phyloP scores from a whole-genome alignment of 352 stramenopile species.

The Achlya hypogyna region DNA sequence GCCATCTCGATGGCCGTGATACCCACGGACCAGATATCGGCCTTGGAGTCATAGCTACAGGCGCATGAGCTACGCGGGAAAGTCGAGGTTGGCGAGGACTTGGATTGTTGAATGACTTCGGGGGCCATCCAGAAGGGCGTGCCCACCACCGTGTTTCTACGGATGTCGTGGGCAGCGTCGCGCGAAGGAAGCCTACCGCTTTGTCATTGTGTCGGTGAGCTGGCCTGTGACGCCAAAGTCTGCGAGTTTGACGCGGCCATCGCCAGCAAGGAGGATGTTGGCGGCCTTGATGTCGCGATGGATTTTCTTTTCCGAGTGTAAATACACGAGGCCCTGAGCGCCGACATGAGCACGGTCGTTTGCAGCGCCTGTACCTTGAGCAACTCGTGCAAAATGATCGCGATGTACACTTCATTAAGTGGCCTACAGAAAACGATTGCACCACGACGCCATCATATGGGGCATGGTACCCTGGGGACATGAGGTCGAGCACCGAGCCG shows the following conservation, averaged over 20 bases:
- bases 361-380: constrained; percentile 28
- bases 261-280: constrained; percentile 70
- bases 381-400: constrained; percentile 71
- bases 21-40: constrained; percentile 97
- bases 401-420: constrained; percentile 71
- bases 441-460: not conserved
- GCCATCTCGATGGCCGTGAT: constrained; percentile 99
- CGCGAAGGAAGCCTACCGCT: constrained; percentile 36
- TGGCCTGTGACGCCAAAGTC: constrained; percentile 88
- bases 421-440: constrained; percentile 27
- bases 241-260: constrained; percentile 70
- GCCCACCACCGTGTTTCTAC: constrained; percentile 91
- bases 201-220: constrained; percentile 96
- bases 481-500: constrained; percentile 84
- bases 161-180: not conserved
- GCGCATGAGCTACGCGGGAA: not conserved
- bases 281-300: constrained; percentile 78
- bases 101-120: constrained; percentile 68
- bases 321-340: constrained; percentile 63
- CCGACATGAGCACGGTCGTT: constrained; percentile 21
- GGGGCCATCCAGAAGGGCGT: constrained; percentile 98
- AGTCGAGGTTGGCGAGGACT: constrained; percentile 26
- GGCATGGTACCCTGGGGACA: constrained; percentile 47
- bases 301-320: constrained; percentile 80
- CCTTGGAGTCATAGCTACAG: constrained; percentile 91